A percentile compares a stretch with the other conserved stretches of the same genome.
Conservation (phyloP, 768 basidiomycete species). For the Obba rivulosa region DNA sequence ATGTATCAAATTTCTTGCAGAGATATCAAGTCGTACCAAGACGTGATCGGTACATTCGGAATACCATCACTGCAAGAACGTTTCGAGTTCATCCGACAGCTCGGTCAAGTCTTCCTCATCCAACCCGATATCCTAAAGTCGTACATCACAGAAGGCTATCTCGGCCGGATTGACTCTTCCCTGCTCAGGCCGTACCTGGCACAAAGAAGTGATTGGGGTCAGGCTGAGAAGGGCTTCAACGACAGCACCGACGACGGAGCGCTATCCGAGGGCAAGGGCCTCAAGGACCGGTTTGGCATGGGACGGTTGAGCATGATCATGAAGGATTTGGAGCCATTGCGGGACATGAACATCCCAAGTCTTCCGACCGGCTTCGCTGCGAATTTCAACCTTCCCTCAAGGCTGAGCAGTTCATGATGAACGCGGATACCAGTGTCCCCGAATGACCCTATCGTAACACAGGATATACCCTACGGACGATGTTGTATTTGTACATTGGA, state of each 20-base stretch:
- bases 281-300: conserved; percentile 57
- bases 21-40: conserved; percentile 96
- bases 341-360: conserved; percentile 56
- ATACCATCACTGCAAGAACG: conserved; percentile 86
- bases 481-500: no score
- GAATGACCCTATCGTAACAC: no score
- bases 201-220: conserved; percentile 86
- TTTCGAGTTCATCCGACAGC: conserved; percentile 96
- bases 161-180: conserved; percentile 83
- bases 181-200: conserved; percentile 88
- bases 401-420: conserved; percentile 36
- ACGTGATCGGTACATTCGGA: conserved; percentile 75
- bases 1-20: conserved; percentile 33
- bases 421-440: no score
- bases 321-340: conserved; percentile 77
- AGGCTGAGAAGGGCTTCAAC: conserved; percentile 79
- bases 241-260: conserved; percentile 41
- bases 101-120: conserved; percentile 96
- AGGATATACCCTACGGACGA: no score
- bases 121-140: conserved; percentile 92
- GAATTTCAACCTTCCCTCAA: background rate
- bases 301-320: conserved; percentile 78
- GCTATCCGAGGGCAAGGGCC: conserved; percentile 42
- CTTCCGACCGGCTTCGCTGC: conserved; percentile 45
- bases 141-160: conserved; percentile 91